Evolutionary conservation across 2,329 filamentous ascomycete species (phyloP).

Genomic region (Fusarium incarnatum): DNA sequence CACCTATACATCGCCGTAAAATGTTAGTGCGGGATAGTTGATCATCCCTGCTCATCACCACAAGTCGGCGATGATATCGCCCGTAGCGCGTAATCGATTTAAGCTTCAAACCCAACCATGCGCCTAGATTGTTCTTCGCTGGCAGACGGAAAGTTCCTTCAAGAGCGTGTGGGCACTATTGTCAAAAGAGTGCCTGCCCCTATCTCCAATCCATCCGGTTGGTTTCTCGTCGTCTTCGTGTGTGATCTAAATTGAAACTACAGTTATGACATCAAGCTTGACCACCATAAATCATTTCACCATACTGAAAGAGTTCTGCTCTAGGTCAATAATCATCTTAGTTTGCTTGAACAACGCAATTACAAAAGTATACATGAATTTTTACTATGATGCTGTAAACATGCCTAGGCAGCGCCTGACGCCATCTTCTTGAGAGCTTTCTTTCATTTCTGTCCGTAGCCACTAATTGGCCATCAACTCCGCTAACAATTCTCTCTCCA

Average conservation of each 20-base stretch:
- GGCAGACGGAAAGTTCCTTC: neutral
- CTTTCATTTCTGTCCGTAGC: conserved; percentile 5
- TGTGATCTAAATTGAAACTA: neutral
- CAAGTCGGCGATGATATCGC: conserved; percentile 5
- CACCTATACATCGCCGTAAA: accelerated
- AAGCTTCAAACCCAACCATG: neutral
- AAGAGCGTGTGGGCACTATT: neutral
- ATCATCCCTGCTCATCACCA: conserved; percentile 6
- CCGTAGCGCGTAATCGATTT: conserved; percentile 1
- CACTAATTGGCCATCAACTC: conserved; percentile 61
- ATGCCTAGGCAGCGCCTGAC: conserved; percentile 5
- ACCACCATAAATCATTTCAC: neutral
- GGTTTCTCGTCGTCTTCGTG: neutral
- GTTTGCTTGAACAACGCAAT: neutral
- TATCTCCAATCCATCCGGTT: neutral
- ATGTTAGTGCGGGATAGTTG: conserved; percentile 17
- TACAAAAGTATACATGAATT: neutral
- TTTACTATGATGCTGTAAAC: neutral
- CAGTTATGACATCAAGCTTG: neutral
- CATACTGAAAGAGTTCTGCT: neutral
- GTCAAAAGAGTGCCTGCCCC: neutral
- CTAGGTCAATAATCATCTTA: neutral
- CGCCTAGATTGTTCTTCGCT: no score
- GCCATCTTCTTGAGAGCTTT: neutral
- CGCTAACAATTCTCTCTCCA: conserved; percentile 73